Evolutionary conservation across 495 filamentous ascomycete genomes (phyloP).

Genomic region (Penicillium manginii): DNA sequence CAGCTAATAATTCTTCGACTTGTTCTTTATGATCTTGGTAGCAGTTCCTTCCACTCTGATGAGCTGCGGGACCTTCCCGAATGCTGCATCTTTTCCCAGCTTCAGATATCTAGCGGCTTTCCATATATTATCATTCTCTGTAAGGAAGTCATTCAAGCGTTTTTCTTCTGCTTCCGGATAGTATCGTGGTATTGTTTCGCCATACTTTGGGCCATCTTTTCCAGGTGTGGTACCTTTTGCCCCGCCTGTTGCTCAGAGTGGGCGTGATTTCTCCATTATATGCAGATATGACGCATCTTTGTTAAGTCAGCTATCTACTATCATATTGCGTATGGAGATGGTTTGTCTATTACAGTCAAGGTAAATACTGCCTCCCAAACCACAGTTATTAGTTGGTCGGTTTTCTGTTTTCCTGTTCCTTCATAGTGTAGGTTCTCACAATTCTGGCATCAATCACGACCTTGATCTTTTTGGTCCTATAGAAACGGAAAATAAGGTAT

Average conservation of each 20-base stretch:
- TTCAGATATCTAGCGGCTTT: constrained; percentile 31
- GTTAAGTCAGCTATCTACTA: constrained; percentile 23
- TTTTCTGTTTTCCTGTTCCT: too few species aligned
- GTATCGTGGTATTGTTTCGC: constrained; percentile 30
- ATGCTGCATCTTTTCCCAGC: constrained; percentile 22
- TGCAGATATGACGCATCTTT: constrained; percentile 13
- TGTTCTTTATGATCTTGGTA: constrained; percentile 24
- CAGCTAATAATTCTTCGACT: constrained; percentile 24
- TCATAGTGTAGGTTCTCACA: too few species aligned
- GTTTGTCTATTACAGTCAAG: constrained; percentile 21
- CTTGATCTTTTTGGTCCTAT: too few species aligned
- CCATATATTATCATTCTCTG: constrained; percentile 31
- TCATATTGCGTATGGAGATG: constrained; percentile 20
- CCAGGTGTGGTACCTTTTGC: constrained; percentile 18
- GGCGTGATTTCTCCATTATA: constrained; percentile 19
- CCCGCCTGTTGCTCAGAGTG: constrained; percentile 16
- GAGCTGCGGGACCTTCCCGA: constrained; percentile 24
- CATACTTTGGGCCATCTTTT: constrained; percentile 19
- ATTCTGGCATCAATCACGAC: too few species aligned
- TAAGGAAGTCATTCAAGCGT: constrained; percentile 29
- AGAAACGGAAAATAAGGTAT: too few species aligned
- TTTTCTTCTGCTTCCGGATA: constrained; percentile 31
- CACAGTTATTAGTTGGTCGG: too few species aligned
- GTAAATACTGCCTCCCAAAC: constrained; percentile 2
- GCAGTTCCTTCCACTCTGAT: constrained; percentile 19